A percentile compares a stretch with the other conserved stretches of the same genome.
Conservation (phyloP, 2,329 filamentous ascomycete species). For the Dothideomycetes sp. region DNA sequence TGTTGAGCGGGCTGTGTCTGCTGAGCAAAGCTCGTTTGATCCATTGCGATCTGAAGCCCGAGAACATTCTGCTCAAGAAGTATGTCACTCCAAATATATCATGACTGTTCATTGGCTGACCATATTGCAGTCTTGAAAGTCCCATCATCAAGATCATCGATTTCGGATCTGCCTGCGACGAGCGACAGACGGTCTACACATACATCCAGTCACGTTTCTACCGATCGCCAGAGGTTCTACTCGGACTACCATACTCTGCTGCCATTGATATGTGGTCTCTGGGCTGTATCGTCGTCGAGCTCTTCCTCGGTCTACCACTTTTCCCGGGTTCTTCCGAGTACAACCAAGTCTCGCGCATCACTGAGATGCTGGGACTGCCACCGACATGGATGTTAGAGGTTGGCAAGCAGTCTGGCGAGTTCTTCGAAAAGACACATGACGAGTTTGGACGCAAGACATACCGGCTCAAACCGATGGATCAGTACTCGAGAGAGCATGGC, state of each 20-base stretch:
- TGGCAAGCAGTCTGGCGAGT: constrained; percentile 94
- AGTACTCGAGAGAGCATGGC: constrained; percentile 89
- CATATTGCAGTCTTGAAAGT: constrained; percentile 62
- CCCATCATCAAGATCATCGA: constrained; percentile 99
- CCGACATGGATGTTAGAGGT: constrained; percentile 99
- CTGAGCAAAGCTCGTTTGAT: constrained; percentile 95
- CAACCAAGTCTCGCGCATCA: constrained; percentile 93
- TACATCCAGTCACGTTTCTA: constrained; percentile 99
- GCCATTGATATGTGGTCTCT: constrained; percentile 99
- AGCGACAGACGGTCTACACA: constrained; percentile 96
- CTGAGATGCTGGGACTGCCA: constrained; percentile 94
- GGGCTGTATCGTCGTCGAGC: constrained; percentile 94
- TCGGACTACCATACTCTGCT: constrained; percentile 95
- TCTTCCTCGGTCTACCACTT: constrained; percentile 86
- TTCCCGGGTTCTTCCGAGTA: constrained; percentile 98
- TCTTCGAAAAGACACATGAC: constrained; percentile 87
- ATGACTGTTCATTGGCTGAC: background rate
- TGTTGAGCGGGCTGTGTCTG: constrained; percentile 83
- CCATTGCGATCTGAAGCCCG: constrained; percentile 95
- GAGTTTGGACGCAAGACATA: constrained; percentile 89
- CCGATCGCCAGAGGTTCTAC: constrained; percentile 85
- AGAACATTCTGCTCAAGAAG: constrained; percentile 97
- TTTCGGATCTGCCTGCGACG: constrained; percentile 96
- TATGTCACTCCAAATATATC: constrained; percentile 27
- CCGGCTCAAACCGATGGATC: constrained; percentile 92